Evolutionary conservation across 257 asterid genomes (phyloP), one percentile per base, ranked within the genome.

Genomic region (Petrea volubilis): DNA sequence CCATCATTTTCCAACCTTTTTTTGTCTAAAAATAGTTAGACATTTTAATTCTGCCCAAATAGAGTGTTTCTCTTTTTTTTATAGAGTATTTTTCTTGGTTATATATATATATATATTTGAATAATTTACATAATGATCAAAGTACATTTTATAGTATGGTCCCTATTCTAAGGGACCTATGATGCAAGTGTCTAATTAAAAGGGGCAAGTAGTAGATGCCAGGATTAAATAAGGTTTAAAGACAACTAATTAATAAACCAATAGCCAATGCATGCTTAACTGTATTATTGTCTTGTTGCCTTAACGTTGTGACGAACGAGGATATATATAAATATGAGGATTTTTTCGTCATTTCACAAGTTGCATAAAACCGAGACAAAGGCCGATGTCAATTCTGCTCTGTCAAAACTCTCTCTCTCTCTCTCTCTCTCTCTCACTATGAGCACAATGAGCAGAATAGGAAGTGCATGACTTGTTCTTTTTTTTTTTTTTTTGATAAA

Each of bases 331-430:
- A 33, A 55, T 18, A 38, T 0, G 14, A 58, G 77, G 80, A 18
- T 21, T 3, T 60, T 66, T 64, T 49, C 65, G 82, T 62, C 72
- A 67, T 70, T 72, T 58, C 9, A 1, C 0, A 31, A 6, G 61
- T 65, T 62, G 27, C 56, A 27, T 52, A 28, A 15, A 60, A 66
- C 82, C 80, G 77, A 72, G 80, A 77, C 85, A 78, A 38, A 55
- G 33, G 85, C 82, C 86, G 78, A 64, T 80, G 79, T 77, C 78
- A 71, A 77, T 76, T 90, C 88, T 78, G 70, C 83, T 78, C 88
- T 92, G 68, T 79, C 77, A 62, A 76, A 23, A 64, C n/a, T 60
- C 57, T 18, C 18, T 9, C 50, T 52, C 25, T 12, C 56, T 18
- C 50, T 56, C 76, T 38, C 78, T 60, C 60, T n/a, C 62, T 67